Base-by-base conservation (phyloP, 2,329 filamentous ascomycete species). In the Claviceps cyperi region DNA sequence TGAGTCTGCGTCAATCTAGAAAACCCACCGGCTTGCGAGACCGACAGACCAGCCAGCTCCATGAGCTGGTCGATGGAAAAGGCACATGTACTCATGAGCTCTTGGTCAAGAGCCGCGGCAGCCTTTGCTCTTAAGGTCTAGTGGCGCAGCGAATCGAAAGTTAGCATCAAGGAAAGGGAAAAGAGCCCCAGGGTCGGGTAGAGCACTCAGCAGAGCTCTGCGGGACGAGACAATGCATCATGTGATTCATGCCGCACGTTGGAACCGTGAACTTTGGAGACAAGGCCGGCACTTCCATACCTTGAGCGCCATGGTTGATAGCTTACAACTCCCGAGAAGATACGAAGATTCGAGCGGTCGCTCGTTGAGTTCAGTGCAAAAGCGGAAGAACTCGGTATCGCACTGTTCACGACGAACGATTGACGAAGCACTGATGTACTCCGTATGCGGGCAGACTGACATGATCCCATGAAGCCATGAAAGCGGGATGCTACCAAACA, bases 51-150 rank as follows among this genome's bases (percentile, higher is more conserved):
- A 43, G 92, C 92, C 7, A 98, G 72, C 64, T 97, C 92, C 92
- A 98, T 97, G 46, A 98, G 73, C 67, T 98, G 92, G 63, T 97
- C 92, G 50, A 98, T 78, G 11, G 88, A 94, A 69, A 95, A 98
- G 8, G 86, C 89, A 1, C 82, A 80, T 11, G 79, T 78, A 62
- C 80, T 86, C 90, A 98, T 97, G 54, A 98, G 81, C 64, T 98
- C 91, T 66, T 86, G 83, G 64, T 98, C 92, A 17, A 98, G 77
- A 46, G 87, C 85, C 0, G 86, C 84, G 0, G 92, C 92, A 55
- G 88, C 86, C 68, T 92, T 89, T 41, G 91, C 83, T 9, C 83
- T 84, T 24, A 98, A 77, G 24, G 89, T 94, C 88, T 94, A 28
- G 13, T 19, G 50, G 6, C 14, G 19, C 43, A 24, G n/a, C 21